phyloP scores from a whole-genome alignment of 257 asterid species.

The Jaltomata sinuosa region DNA sequence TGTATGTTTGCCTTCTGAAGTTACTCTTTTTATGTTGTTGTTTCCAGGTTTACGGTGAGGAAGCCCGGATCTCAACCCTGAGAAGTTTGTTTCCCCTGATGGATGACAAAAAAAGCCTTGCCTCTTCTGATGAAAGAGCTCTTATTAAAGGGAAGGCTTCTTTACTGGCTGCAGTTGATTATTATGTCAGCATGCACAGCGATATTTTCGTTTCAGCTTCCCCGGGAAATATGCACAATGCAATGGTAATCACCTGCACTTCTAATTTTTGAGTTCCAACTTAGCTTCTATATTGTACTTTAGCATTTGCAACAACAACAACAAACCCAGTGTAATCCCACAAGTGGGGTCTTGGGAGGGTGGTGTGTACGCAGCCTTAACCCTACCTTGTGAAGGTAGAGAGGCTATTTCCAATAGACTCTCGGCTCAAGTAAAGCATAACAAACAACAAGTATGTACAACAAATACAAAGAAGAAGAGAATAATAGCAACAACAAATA shows the following conservation, averaged over 20 bases:
- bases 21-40: neutral
- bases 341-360: too few relatives aligned
- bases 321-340: too few relatives aligned
- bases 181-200: slow-evolving; percentile 85
- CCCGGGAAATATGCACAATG: slow-evolving; percentile 97
- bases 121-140: slow-evolving; percentile 79
- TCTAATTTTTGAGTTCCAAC: neutral
- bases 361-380: too few relatives aligned
- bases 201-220: slow-evolving; percentile 91
- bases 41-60: slow-evolving; percentile 89
- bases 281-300: neutral
- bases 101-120: slow-evolving; percentile 86
- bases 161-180: slow-evolving; percentile 83
- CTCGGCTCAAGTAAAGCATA: too few relatives aligned
- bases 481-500: too few relatives aligned
- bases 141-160: slow-evolving; percentile 81
- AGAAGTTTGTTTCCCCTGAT: slow-evolving; percentile 72
- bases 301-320: too few relatives aligned
- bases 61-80: slow-evolving; percentile 69
- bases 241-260: slow-evolving; percentile 47
- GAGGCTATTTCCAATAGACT: too few relatives aligned
- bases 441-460: too few relatives aligned
- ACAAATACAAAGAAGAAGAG: too few relatives aligned
- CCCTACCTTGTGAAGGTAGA: too few relatives aligned
- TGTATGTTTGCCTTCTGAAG: neutral